Evolutionary conservation across 2,329 filamentous ascomycete genomes (phyloP), one percentile per base, ranked within the genome.

Genomic region (Amauroascus niger): DNA sequence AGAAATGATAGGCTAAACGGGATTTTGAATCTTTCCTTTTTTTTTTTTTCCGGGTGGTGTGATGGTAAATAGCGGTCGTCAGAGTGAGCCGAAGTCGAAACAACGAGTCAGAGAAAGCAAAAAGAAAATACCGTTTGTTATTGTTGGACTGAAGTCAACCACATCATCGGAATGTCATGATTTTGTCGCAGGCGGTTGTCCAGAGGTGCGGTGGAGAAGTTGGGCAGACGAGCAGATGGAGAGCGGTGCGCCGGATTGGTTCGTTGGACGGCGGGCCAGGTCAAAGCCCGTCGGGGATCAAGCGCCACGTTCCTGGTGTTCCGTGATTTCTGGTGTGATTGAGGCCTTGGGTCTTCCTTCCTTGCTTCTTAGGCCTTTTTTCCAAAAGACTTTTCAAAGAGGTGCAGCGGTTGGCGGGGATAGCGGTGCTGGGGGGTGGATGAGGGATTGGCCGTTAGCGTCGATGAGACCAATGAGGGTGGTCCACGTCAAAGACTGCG

Each of bases 391-490:
- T n/a, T n/a, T n/a, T n/a, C n/a, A n/a, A n/a, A 30, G 40, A 46
- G 43, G 37, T 39, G 35, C 44, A 37, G 35, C 49, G 24, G 49
- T 40, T 46, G 54, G 45, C 40, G 49, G 49, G 47, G 43, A 53
- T 50, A 28, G 50, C 35, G 35, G 33, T 46, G 46, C 50, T 49
- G 47, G 49, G 54, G 41, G 43, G 54, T 46, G 49, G 45, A 49
- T 47, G 30, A 33, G 46, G 26, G n/a, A n/a, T n/a, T n/a, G n/a
- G n/a, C n/a, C 20, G 45, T 45, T 44, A 53, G 50, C 32, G 50
- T 49, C 35, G 51, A 44, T 45, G 37, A 53, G 57, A 54, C 57
- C 57, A 59, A 59, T 59, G 40, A 56, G 55, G 52, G 37, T 24
- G 43, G 53, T 55, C 52, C 57, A 59, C 57, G 55, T 59, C 49